Evolutionary conservation across 2,329 filamentous ascomycete genomes (phyloP).

Genomic region (Ophiosphaerella narmari): DNA sequence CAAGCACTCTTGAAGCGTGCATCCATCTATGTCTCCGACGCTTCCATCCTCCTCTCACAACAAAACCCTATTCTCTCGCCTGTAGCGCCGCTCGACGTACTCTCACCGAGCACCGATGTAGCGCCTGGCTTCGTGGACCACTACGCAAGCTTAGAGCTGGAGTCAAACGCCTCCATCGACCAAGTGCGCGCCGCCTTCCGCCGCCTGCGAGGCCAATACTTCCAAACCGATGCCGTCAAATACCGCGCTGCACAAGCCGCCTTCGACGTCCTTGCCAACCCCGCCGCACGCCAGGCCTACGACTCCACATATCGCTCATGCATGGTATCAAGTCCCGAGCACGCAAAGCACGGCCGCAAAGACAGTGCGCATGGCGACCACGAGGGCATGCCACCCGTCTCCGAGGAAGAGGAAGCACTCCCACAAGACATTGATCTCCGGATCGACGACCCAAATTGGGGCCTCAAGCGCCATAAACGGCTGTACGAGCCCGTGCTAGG

Average conservation of each 20-base stretch:
- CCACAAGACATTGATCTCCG: slow-evolving; percentile 4
- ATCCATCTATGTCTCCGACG: slow-evolving; percentile 34
- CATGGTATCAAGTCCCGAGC: slow-evolving; percentile 16
- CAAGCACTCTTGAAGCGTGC: slow-evolving; percentile 24
- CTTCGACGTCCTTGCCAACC: slow-evolving; percentile 36
- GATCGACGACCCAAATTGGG: slow-evolving; percentile 31
- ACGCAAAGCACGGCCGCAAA: slow-evolving; percentile 26
- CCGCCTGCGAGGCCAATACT: slow-evolving; percentile 33
- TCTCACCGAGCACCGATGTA: slow-evolving; percentile 17
- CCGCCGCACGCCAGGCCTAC: slow-evolving; percentile 32
- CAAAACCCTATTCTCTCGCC: slow-evolving; percentile 25
- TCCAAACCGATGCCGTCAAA: slow-evolving; percentile 31
- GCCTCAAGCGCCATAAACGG: slow-evolving; percentile 26
- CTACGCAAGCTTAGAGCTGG: slow-evolving; percentile 36
- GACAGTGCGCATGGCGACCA: slow-evolving; percentile 27
- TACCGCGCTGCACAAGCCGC: slow-evolving; percentile 38
- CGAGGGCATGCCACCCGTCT: slow-evolving; percentile 9
- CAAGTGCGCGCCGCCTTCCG: slow-evolving; percentile 38
- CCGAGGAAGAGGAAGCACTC: slow-evolving; percentile 25
- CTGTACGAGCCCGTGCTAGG: slow-evolving; percentile 25
- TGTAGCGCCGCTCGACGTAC: slow-evolving; percentile 13
- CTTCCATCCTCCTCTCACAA: slow-evolving; percentile 26
- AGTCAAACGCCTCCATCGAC: slow-evolving; percentile 28
- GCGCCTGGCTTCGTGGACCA: slow-evolving; percentile 32
- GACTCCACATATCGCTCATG: slow-evolving; percentile 26